Evolutionary conservation across 1,139 yeast genomes (phyloP), one percentile per base, ranked within the genome.

Genomic region (Hemisphaericaspora xylofermentans): DNA sequence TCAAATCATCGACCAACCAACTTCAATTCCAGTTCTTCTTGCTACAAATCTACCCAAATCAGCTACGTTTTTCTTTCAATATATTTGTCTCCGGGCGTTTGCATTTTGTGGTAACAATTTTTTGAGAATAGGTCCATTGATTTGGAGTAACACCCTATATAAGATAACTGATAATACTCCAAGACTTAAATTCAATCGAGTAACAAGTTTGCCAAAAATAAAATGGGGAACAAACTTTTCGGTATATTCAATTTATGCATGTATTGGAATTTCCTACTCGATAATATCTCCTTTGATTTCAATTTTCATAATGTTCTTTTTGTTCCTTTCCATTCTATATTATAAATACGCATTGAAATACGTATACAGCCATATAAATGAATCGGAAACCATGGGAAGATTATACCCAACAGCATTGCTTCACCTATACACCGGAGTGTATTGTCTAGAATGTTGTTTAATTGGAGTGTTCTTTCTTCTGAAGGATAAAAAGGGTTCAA

Each of bases 151-250:
- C 30, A 54, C 79, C 5, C 44, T 69, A 12, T 61, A 70, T 42
- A 68, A 64, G 21, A 48, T 71, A 21, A 47, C 52, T 4, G 82
- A 78, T 43, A 58, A 51, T 17, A 81, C 95, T 0, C 93, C 94
- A 1, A 72, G 93, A 42, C 71, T 71, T 46, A 74, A 71, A 43
- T 74, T 76, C 43, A 46, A 55, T 6, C 63, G 84, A 42, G 47
- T 74, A n/a, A 68, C 75, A 1, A 61, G 50, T 1, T 59, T 76
- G 14, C 68, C 76, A 6, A 55, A 60, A 15, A 68, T 82, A 21
- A 70, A 74, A 45, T 88, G 95, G 95, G 96, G 96, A 0, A 74
- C 91, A 0, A 61, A 77, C 1, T 88, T 84, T 53, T 91, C 96
- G 0, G 71, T 80, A 0, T 83, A 83, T 49, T 80, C 96, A 1